Base-by-base conservation (phyloP, 768 basidiomycete species). In the Termitomyces sp. region DNA sequence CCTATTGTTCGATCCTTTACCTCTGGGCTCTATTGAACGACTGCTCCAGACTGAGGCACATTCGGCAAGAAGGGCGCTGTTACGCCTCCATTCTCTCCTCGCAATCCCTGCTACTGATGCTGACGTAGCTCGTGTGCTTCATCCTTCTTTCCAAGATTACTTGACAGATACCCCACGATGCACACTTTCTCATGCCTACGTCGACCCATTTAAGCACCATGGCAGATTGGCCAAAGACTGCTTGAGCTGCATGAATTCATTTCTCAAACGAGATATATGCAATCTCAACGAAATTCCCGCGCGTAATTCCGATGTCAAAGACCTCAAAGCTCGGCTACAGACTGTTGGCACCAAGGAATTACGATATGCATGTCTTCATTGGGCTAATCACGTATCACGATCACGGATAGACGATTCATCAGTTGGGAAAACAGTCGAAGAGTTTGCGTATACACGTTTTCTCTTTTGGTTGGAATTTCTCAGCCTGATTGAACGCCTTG, bases 121-220 rank as follows among this genome's bases (percentile, higher is more conserved):
- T n/a, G 58, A 45, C 14, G 42, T 42, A 9, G 44, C 53, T 30
- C 59, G 53, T 9, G 48, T 51, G 3, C 47, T 55, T 14, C 61
- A 62, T 32, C 47, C 57, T 27, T 62, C 61, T 5, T 62, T 62
- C 54, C 53, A 55, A 12, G 57, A 62, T 43, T 62, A 52, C 30
- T n/a, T 62, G 24, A 56, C 40, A 2, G 54, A 59, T 45, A 16
- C 42, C 3, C 26, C 40, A 45, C 53, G 60, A 5, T 57, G 56
- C 27, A 42, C 49, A 24, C 27, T 46, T 3, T 22, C 45, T 30
- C 44, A 50, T 46, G 37, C 43, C 26, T 55, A 46, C 27, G 26
- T 62, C 20, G 42, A 58, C 45, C n/a, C 55, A 8, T 2, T 6
- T 14, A 36, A 60, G 8, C 55, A 55, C 26, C 55, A 56, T 36